These are phyloP conservation scores for Cladosporium sp. DNA, from an alignment of 2,329 filamentous ascomycete species.

Conservation along the genomic window DNA sequence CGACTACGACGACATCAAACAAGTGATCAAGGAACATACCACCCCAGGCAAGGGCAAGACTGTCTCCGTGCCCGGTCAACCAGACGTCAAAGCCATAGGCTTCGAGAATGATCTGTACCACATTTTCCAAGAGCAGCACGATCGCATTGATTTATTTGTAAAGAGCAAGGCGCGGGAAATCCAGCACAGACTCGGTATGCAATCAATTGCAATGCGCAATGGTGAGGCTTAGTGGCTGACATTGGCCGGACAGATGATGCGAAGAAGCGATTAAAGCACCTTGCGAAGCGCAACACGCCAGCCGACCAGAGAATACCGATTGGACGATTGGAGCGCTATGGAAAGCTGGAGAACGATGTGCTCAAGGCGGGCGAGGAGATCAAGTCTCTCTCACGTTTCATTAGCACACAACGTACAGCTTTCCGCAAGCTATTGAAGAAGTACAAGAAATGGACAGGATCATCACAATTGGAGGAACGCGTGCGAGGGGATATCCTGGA, in stretches of 20 bases:
- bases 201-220: neutral
- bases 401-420: conserved; percentile 67
- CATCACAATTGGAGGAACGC: conserved; percentile 57
- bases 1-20: conserved; percentile 83
- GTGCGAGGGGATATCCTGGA: conserved; percentile 65
- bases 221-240: neutral
- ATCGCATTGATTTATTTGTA: conserved; percentile 73
- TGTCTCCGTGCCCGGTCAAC: conserved; percentile 69
- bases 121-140: conserved; percentile 70
- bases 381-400: conserved; percentile 65
- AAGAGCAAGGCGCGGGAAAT: conserved; percentile 77
- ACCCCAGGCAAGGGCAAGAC: conserved; percentile 65
- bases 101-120: conserved; percentile 70
- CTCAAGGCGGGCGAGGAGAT: conserved; percentile 66
- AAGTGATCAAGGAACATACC: conserved; percentile 77
- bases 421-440: conserved; percentile 84
- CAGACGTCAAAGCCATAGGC: conserved; percentile 48
- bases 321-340: conserved; percentile 46
- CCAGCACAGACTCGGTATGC: conserved; percentile 52
- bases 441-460: conserved; percentile 83
- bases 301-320: conserved; percentile 37
- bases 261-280: conserved; percentile 25
- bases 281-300: conserved; percentile 19
- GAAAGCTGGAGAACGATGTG: conserved; percentile 48
- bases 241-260: conserved; percentile 20